Percentiles rank a stretch among this genome's conserved stretches.
Conservation (phyloP, 345 rosid species). For the Lepidium africanum region DNA sequence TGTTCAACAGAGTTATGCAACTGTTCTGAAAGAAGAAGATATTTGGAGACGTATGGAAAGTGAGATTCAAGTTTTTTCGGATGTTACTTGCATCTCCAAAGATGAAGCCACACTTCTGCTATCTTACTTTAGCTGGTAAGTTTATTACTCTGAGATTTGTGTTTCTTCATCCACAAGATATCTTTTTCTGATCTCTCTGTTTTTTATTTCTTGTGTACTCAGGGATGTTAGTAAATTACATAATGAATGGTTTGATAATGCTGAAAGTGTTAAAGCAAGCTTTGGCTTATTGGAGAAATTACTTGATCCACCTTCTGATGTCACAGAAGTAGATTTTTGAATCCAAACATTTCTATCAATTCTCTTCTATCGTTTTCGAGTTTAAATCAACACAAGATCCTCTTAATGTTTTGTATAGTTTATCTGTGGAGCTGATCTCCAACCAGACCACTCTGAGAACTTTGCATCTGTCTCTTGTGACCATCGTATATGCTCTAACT, state of each 20-base stretch:
- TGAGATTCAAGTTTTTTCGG: background rate
- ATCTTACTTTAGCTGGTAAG: background rate
- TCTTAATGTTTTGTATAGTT: background rate
- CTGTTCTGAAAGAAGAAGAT: background rate
- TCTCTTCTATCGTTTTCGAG: background rate
- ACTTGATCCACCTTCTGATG: background rate
- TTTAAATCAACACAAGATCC: background rate
- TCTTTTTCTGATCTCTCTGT: constrained; percentile 1
- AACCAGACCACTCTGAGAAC: background rate
- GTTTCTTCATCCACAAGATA: background rate
- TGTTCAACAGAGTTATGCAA: background rate
- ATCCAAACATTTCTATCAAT: background rate
- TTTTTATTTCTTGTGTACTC: background rate
- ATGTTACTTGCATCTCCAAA: background rate
- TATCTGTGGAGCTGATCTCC: background rate
- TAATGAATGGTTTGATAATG: background rate
- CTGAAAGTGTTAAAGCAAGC: background rate
- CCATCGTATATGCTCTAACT: constrained; percentile 17
- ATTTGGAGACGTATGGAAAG: background rate
- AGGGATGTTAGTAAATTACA: background rate
- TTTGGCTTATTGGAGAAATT: constrained; percentile 4
- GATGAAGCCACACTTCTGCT: constrained; percentile 18
- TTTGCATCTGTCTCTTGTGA: constrained; percentile 24
- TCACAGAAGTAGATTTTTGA: background rate
- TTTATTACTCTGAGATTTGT: background rate